Base-by-base conservation (phyloP, 495 filamentous ascomycete genomes). In the Pyrenula massariospora region DNA sequence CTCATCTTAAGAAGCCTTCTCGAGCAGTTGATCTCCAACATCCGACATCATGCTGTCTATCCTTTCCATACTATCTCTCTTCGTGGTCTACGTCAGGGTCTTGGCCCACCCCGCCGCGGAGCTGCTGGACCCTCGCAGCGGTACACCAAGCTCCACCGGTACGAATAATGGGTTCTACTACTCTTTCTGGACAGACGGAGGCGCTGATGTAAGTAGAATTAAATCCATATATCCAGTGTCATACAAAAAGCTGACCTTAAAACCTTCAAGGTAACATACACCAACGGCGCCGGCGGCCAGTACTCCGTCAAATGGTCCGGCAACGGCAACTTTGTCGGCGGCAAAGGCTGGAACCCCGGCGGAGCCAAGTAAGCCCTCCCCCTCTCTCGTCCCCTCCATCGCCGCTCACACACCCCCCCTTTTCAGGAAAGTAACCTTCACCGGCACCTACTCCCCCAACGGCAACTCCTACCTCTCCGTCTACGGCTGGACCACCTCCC, bases 401-500 rank as follows among this genome's bases (percentile, higher is more conserved):
- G 5, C 31, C 15, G 8, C 31, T 42, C 5, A 42, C 31, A 42
- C 31, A 8, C 48, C 54, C 53, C 20, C 24, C 3, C 0, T 2
- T 12, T 24, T n/a, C 58, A 83, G 80, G 19, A 57, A 67, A 23
- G 78, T 85, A 58, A 78, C 65, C 54, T 86, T 78, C 68, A 68
- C 63, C 12, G 82, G 79, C 42, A 67, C 63, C 24, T 84, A 81
- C 71, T 72, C 65, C 22, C 75, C 80, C 54, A 73, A 71, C 15
- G 81, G 82, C n/a, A 83, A 83, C 22, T 71, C 73, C 48, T 84
- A 84, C 62, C 75, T 86, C 22, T 62, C 80, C 52, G 68, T 86
- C 60, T 84, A 85, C 63, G 81, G 81, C 55, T 85, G 81, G 83
- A 84, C 80, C 24, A 72, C 66, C 12, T 73, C 74, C 65, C 83